phyloP scores from a whole-genome alignment of 2,329 filamentous ascomycete species.

The Colletotrichum kahawae region DNA sequence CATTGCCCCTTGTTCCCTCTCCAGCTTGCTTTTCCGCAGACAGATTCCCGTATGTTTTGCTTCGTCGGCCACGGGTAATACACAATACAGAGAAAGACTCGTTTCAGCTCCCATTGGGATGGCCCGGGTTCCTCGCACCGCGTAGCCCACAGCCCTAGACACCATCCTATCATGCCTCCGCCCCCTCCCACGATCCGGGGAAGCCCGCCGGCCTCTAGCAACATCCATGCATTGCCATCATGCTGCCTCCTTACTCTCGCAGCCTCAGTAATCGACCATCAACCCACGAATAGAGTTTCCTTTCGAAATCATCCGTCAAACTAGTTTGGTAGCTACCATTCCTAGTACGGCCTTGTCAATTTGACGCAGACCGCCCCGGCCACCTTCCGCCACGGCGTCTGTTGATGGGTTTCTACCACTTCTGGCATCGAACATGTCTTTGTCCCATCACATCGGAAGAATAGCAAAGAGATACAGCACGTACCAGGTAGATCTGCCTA shows the following conservation, averaged over 20 bases:
- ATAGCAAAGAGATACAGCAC: not conserved
- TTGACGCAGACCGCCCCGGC: not conserved
- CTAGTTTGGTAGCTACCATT: not conserved
- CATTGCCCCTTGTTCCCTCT: not conserved
- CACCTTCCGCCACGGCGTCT: not conserved
- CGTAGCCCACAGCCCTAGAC: not conserved
- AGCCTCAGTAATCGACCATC: not conserved
- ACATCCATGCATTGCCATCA: slow-evolving; percentile 11
- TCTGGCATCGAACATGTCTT: not conserved
- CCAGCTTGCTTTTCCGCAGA: not conserved
- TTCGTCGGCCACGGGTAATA: not conserved
- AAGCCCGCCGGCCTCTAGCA: not conserved
- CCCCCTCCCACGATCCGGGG: not conserved
- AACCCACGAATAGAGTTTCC: not conserved
- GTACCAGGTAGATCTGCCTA: not conserved
- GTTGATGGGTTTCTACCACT: not conserved
- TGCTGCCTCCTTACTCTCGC: not conserved
- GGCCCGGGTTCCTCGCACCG: not conserved
- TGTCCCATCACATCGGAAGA: not conserved
- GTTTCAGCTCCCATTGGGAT: not conserved
- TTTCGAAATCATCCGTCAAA: not conserved
- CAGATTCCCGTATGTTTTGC: not conserved
- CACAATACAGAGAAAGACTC: not conserved
- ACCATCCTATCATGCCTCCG: not conserved
- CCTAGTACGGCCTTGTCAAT: not conserved